Base-by-base conservation (phyloP, 2,329 filamentous ascomycete species). In the Mariannaea sp. region DNA sequence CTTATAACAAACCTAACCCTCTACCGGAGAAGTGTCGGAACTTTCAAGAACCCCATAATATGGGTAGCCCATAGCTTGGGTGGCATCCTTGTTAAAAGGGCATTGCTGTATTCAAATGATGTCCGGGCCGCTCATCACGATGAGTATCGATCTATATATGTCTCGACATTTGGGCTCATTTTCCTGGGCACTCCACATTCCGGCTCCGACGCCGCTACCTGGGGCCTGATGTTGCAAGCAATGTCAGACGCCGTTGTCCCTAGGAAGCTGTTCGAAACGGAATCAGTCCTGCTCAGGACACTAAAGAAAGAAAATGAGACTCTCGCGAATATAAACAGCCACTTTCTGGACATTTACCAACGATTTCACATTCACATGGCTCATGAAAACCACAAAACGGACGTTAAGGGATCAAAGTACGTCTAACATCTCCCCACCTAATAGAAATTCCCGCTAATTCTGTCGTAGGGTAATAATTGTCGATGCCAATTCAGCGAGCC, bases 111-210 rank as follows among this genome's bases (percentile, higher is more conserved):
- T 67, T 87, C 85, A 39, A 81, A 82, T 59, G 86, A 84, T 62
- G 68, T 88, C 10, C 77, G 76, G 7, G 79, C 78, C 33, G 78
- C 80, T 50, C 79, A 83, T 60, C 80, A 85, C 30, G 82, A 89
- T 55, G 80, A 87, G 49, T 78, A 84, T 29, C 81, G 87, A 16
- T 86, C 86, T 9, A 82, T 91, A 46, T 90, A 82, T 60, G 80
- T 90, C 8, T 90, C 87, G 1, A 92, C 89, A 0, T 92, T 86
- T 65, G 89, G 85, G 19, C 82, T 92, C 52, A 77, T 92, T 27
- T 92, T 92, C 68, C 77, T 92, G 22, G 89, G 88, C 12, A 92
- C 89, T 12, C 89, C 89, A 6, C 89, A 92, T 68, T 83, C 80
- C 14, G 88, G 88, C 7, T 84, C 87, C 2, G 85, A 86, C 57